Base-by-base conservation (phyloP, 1,139 yeast genomes). In the Hyphopichia fennica region DNA sequence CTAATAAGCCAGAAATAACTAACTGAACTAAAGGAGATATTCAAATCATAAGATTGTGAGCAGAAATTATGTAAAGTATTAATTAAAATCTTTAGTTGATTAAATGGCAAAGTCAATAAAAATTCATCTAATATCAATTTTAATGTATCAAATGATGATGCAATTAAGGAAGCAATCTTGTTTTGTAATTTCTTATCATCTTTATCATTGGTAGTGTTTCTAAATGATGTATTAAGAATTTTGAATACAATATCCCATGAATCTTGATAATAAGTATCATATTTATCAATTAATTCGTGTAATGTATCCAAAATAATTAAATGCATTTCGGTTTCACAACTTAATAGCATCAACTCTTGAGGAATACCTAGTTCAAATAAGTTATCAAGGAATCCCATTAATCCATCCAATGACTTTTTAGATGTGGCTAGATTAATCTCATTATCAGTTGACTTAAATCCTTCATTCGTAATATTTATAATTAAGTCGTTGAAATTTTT, bases 1-100 rank as follows among this genome's bases (percentile, higher is more conserved):
- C 96, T 86, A 8, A 91, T 79, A 28, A 86, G 63, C 98, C 98
- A 93, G 56, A 89, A 91, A 53, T 89, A 87, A 53, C 96, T 87
- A 8, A 90, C 87, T 0, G 96, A 83, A 41, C 95, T 87, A 58
- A 91, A 90, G 0, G 96, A 87, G 29, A 89, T 87, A 57, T 93
- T 93, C 51, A 91, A 64, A 51, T 90, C 96, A 47, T 69, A 72
- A 2, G 63, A 64, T 54, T 93, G 98, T 11, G 73, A 64, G 36
- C 89, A 84, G 60, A 89, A 93, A 47, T 81, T 77, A 49, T 75
- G 78, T 35, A 91, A 69, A 1, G 91, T 82, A 49, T 87, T 89
- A 45, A 89, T 81, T 28, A 90, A 74, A 6, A 75, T 70, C 46
- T 75, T 77, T 38, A 88, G 69, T 42, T 85, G 84, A 20, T 69